Base-by-base conservation (phyloP, 768 basidiomycete genomes). In the Naganishia friedmannii region DNA sequence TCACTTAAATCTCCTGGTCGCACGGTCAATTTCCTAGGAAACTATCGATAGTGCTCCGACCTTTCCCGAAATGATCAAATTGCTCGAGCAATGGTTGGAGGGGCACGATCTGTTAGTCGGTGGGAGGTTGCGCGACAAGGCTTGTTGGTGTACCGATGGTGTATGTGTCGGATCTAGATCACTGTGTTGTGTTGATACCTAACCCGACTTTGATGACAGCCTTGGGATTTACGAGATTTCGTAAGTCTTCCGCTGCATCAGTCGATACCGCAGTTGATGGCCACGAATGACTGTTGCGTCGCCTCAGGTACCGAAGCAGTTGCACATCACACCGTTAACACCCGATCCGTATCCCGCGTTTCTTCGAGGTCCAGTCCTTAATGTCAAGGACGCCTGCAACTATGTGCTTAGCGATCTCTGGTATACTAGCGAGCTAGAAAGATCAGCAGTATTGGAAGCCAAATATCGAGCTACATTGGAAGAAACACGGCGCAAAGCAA, bases 1-100 rank as follows among this genome's bases (percentile, higher is more conserved):
- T 32, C 66, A 1, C 3, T 7, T 10, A 15, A 12, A n/a, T 28
- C 39, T 23, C n/a, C 31, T 65, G 1, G 15, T 34, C 29, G n/a
- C 53, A 42, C 15, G 2, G 15, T 32, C 19, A 26, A 67, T n/a
- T 37, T 28, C 10, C 34, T 79, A 96, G 93, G 85, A 84, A 15
- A 89, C 91, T 82, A 90, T 98, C 32, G 87, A 96, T 77, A 67
- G 76, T 9, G 89, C 93, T 0, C 92, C 93, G 13, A 83, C 83
- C 0, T 97, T 94, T 77, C 83, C 87, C 46, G 85, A 86, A 65
- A 87, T 92, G 65, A 81, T 93, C 68, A 82, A 83, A 23, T 82
- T 82, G 60, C 87, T 93, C 76, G 84, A 86, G 39, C 77, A 82
- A 45, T 93, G 94, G 81, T 82, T 97, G 69, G 84, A 85, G 54